A percentile compares a stretch with the other conserved stretches of the same genome.
Evolutionary conservation across 2,329 filamentous ascomycete species (phyloP).

Genomic region (Ophiostoma angusticollis): DNA sequence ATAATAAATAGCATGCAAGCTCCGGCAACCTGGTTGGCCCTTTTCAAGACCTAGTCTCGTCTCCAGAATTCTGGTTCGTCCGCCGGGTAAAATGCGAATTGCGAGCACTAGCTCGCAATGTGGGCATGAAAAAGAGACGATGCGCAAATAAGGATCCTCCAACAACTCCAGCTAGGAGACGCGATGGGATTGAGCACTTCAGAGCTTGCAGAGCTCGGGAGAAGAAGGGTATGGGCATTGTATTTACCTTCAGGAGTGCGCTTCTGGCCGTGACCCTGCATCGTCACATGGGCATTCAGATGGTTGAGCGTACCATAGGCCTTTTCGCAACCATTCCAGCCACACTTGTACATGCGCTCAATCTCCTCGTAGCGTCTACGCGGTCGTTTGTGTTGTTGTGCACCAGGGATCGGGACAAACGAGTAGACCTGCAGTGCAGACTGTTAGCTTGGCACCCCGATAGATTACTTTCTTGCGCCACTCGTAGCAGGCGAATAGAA

Average conservation of each 20-base stretch:
- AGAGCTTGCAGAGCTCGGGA: too few relatives aligned
- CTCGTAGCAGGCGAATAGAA: too few relatives aligned
- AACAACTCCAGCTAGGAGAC: too few relatives aligned
- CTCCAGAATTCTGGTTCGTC: constrained; percentile 5
- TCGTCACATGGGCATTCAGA: constrained; percentile 93
- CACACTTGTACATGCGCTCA: constrained; percentile 99
- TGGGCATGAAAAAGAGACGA: background rate
- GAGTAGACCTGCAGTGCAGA: constrained; percentile 71
- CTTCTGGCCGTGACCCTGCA: constrained; percentile 94
- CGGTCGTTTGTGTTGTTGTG: constrained; percentile 93
- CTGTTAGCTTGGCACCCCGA: too few relatives aligned
- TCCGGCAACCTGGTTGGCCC: constrained; percentile 21
- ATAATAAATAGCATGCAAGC: too few relatives aligned
- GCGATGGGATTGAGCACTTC: background rate
- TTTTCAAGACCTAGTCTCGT: constrained; percentile 23
- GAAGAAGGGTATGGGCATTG: constrained; percentile 8
- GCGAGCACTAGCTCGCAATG: constrained; percentile 2
- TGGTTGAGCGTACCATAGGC: constrained; percentile 97
- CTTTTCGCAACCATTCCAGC: constrained; percentile 97
- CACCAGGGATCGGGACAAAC: constrained; percentile 92
- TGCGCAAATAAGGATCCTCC: background rate
- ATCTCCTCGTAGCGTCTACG: constrained; percentile 94
- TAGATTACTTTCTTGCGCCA: too few relatives aligned
- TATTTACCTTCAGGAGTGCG: constrained; percentile 88
- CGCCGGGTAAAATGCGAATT: constrained; percentile 1